Evolutionary conservation across 129 eudicot genomes (phyloP), one percentile per base, ranked within the genome.

Genomic region (Calendula officinalis): DNA sequence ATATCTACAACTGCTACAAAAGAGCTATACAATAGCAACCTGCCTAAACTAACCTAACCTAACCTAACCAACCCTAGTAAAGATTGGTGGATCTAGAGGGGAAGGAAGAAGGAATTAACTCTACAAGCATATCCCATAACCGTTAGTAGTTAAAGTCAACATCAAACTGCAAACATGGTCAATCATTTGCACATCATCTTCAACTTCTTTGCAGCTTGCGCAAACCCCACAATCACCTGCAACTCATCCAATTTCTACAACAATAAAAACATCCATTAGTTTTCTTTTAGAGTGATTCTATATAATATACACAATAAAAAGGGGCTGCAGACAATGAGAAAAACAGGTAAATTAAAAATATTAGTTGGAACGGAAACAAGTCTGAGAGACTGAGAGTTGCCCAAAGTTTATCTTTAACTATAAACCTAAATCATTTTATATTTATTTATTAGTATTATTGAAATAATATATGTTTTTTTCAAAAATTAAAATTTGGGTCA

Each of bases 161-260:
- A 68, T 64, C 71, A 56, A 72, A 27, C 22, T 61, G 51, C 71
- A 45, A 40, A 66, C 5, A 66, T 58, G 33, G 22, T 66, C 7
- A 39, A 15, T 85, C 77, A 82, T 64, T 82, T 79, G 77, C 81
- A 67, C 45, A 76, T 80, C 6, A 68, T 67, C 77, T 82, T 86
- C 66, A 86, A 67, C 64, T 87, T 74, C 81, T 80, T 86, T 1
- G 92, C 83, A 17, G 92, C 80, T 71, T 85, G 67, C 48, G 63
- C 88, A 61, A 85, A 85, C 59, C 80, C 85, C 9, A 67, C 71
- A 15, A 85, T 82, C 30, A 85, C 88, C 56, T 85, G 94, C 67
- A 78, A 53, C 83, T 85, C 94, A 36, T 85, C 94, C 79, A 85
- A 27, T 82, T 85, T 74, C 88, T 85, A 43, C 88, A 82, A 56